These are phyloP conservation scores for Leccinum imitatum DNA, from an alignment of 768 basidiomycete genomes.

Conservation along the genomic window DNA sequence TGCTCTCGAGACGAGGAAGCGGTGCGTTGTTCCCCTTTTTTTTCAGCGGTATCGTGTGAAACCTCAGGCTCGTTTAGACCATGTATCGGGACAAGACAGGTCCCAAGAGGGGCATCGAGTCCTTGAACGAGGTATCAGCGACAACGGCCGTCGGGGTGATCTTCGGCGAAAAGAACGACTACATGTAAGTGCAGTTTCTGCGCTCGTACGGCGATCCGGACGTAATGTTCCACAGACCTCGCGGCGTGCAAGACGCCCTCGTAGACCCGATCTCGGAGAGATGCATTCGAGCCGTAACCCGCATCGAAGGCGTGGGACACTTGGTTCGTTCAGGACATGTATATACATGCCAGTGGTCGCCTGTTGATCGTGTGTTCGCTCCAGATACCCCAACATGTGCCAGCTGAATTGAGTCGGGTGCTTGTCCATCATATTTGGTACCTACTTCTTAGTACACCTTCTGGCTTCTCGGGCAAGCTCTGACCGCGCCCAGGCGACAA, in stretches of 20 bases:
- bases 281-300: slow-evolving; percentile 22
- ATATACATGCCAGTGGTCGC: no score
- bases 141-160: slow-evolving; percentile 52
- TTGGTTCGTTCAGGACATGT: slow-evolving; percentile 23
- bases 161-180: slow-evolving; percentile 51
- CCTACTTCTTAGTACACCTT: not conserved
- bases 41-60: not conserved
- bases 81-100: slow-evolving; percentile 66
- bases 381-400: slow-evolving; percentile 30
- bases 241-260: slow-evolving; percentile 33
- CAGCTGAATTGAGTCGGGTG: slow-evolving; percentile 24
- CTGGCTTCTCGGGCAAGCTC: slow-evolving; percentile 13
- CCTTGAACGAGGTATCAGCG: slow-evolving; percentile 41
- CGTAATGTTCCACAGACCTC: slow-evolving; percentile 24
- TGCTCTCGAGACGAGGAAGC: slow-evolving; percentile 65
- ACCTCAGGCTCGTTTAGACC: slow-evolving; percentile 40
- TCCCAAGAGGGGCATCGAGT: slow-evolving; percentile 49
- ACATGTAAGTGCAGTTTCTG: slow-evolving; percentile 40
- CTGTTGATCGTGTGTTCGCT: not conserved
- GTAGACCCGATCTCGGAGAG: slow-evolving; percentile 25
- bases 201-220: not conserved
- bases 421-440: slow-evolving; percentile 25
- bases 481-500: slow-evolving; percentile 4
- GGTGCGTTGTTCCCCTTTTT: slow-evolving; percentile 35
- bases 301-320: slow-evolving; percentile 33